Percentiles rank a stretch among this genome's conserved stretches.
phyloP scores from a whole-genome alignment of 805 yeast genomes.

The Candida tammaniensis region DNA sequence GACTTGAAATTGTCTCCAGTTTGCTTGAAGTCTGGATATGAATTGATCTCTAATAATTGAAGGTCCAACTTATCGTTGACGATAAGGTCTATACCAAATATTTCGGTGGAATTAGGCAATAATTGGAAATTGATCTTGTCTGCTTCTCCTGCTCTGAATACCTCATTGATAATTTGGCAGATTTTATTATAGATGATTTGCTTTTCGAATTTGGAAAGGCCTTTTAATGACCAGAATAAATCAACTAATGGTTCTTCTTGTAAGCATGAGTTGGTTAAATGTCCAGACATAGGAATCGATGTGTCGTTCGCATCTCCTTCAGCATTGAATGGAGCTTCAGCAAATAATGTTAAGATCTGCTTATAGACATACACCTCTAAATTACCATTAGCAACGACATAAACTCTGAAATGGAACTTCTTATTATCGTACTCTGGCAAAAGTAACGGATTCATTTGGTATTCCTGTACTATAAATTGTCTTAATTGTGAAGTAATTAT shows the following conservation, averaged over 20 bases:
- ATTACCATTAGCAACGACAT: conserved; percentile 73
- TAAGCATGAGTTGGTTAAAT: conserved; percentile 90
- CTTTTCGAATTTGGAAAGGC: conserved; percentile 26
- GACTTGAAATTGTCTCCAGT: conserved; percentile 76
- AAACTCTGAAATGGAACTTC: conserved; percentile 88
- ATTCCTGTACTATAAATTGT: conserved; percentile 88
- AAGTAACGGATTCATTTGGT: conserved; percentile 66
- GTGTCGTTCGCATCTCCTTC: conserved; percentile 20
- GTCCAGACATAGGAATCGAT: conserved; percentile 58
- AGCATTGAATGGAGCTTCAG: conserved; percentile 47
- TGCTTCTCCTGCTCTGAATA: conserved; percentile 79
- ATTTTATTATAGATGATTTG: conserved; percentile 55
- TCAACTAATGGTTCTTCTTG: conserved; percentile 62
- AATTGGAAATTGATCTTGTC: conserved; percentile 87
- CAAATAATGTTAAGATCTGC: conserved; percentile 79
- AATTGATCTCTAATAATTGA: conserved; percentile 76
- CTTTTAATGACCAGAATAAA: conserved; percentile 58
- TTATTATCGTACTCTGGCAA: conserved; percentile 56
- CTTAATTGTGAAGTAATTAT: conserved; percentile 83
- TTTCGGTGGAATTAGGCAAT: conserved; percentile 74
- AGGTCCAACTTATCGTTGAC: conserved; percentile 58
- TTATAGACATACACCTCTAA: conserved; percentile 76
- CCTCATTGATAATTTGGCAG: conserved; percentile 59
- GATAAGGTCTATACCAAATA: conserved; percentile 86
- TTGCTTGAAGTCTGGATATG: conserved; percentile 96